Evolutionary conservation across 2,329 filamentous ascomycete species (phyloP), one percentile per base, ranked within the genome.

Genomic region (Venturia nashicola): DNA sequence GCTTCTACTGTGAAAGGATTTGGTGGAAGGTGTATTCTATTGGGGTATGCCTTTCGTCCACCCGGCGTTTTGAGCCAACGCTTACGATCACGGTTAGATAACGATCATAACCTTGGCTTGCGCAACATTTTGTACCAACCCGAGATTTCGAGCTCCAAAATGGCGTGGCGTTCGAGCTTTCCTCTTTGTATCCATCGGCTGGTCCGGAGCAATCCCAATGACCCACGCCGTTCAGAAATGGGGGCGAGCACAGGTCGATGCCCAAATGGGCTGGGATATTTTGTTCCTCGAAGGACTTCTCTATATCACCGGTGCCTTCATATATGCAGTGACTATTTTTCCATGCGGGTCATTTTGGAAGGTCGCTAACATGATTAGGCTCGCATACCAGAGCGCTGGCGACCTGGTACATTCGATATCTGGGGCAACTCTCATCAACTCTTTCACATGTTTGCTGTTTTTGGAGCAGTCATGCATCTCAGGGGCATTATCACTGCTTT

Each of bases 341-440:
- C 32, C 9, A 34, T 18, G 7, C 5, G 14, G 8, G 27, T 18
- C 18, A 57, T 6, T 55, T 20, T 34, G 34, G 11, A 57, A 57
- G 34, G 11, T 57, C 16, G 34, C 51, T 57, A 57, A 57, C 32
- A 57, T 14, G 16, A 18, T 20, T 82, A 57, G 51, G 51, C 51
- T 65, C 87, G 91, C 44, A 86, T 90, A 77, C 91, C 91, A 0
- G 91, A 96, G 76, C 80, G 88, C 65, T 84, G 80, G 70, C 82
- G 78, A 61, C 91, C 91, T 0, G 88, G 89, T 1, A 78, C 75
- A 14, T 94, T 91, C 71, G 91, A 96, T 75, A 87, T 95, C 60
- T 87, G 88, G 82, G 91, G 91, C 55, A 90, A 86, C 73, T 95
- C 90, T 32, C 91, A 96, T 74, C 91, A 96, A 76, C 86, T 96